Evolutionary conservation across 176 grass and related monocot genomes (phyloP), one percentile per base, ranked within the genome.

Genomic region (Thalia dealbata): DNA sequence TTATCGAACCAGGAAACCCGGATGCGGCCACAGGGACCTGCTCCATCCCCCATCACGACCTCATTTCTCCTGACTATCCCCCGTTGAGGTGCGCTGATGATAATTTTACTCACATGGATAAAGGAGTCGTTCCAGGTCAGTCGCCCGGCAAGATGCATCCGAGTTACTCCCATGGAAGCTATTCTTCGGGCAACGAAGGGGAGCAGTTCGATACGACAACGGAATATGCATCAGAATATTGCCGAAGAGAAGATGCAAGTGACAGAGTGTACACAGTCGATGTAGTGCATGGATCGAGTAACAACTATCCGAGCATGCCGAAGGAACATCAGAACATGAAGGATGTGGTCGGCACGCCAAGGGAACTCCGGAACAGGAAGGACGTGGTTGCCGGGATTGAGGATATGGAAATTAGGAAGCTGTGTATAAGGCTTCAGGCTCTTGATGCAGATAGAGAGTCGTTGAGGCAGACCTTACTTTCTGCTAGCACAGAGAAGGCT

Each of bases 391-490:
- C 48, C 0, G 50, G 78, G 74, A 44, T 67, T 0, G 83, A 86
- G 51, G 89, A 91, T 58, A 81, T 71, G 26, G 83, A 91, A 65
- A 91, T 97, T 23, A 76, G 65, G 29, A 78, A 86, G 78, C 85
- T 97, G 59, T 88, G 79, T 14, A 79, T 79, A 10, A 86, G 87
- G 66, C 18, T 97, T 76, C 87, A 73, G 28, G 90, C 74, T 12
- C 77, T 91, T 3, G 89, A 92, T 67, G 89, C 89, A 0, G 90
- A 93, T 52, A 78, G 87, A 62, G 95, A 97, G 75, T 84, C 87
- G 0, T 86, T 97, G 89, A 82, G 75, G 12, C 81, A 91, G 11
- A 81, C 86, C 43, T 91, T 97, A 71, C 66, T 90, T 72, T 88
- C 87, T 21, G 76, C 91, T 75, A 85, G 82, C 10, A 69, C 83